Conservation (phyloP, 176 grass and related monocot genomes). For the Oropetium thomaeum region DNA sequence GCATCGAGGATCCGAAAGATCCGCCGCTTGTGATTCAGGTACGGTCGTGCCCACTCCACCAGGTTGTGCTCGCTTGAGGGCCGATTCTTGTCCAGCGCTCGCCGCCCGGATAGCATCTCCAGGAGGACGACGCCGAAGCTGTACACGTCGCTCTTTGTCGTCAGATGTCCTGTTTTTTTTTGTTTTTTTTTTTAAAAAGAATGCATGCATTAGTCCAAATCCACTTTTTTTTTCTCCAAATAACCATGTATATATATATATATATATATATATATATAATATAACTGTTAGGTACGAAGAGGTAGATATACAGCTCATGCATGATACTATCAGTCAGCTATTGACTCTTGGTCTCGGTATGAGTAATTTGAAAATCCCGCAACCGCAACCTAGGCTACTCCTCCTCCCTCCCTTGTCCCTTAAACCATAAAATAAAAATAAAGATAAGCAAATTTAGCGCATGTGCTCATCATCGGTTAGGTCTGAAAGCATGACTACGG, state of each 20-base stretch:
- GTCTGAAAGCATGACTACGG: conserved; percentile 41
- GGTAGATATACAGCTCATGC: too few relatives aligned
- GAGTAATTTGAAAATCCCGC: neutral
- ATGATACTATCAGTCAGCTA: too few relatives aligned
- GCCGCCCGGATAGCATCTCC: conserved; percentile 53
- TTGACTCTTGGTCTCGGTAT: neutral
- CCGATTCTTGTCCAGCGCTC: conserved; percentile 68
- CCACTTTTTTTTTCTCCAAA: too few relatives aligned
- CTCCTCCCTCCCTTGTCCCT: neutral
- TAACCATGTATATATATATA: too few relatives aligned
- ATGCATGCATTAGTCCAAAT: neutral
- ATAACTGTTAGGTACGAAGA: too few relatives aligned
- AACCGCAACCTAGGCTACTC: neutral
- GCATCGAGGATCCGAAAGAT: conserved; percentile 52
- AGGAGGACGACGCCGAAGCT: conserved; percentile 71
- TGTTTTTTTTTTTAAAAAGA: too few relatives aligned
- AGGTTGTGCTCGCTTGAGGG: conserved; percentile 59
- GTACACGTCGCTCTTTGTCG: conserved; percentile 66
- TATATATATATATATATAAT: too few relatives aligned
- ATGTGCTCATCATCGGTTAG: conserved; percentile 31
- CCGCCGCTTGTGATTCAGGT: conserved; percentile 44
- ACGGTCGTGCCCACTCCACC: conserved; percentile 75
- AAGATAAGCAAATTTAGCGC: neutral
- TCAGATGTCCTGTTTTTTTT: conserved; percentile 72
- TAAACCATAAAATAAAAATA: too few relatives aligned